phyloP scores from a whole-genome alignment of 441 rosid genomes.

The Mallotus japonicus region DNA sequence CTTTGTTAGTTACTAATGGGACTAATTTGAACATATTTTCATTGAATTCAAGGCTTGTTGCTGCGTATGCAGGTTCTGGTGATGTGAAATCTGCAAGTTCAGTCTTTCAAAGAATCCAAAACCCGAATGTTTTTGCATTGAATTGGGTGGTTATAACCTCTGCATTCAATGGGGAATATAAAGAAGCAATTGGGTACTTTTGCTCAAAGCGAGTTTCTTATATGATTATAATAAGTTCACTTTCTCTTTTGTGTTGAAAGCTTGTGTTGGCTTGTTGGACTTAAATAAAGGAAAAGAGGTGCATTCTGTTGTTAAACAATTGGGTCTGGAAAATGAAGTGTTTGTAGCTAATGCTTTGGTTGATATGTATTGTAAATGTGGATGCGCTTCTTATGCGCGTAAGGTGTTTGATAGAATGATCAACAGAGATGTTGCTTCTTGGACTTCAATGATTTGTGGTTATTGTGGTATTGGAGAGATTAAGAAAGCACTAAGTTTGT shows the following conservation, averaged over 20 bases:
- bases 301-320: slow-evolving; percentile 28
- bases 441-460: slow-evolving; percentile 54
- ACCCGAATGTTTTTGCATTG: slow-evolving; percentile 12
- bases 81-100: slow-evolving; percentile 30
- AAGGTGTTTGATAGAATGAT: slow-evolving; percentile 41
- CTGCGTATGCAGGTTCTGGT: slow-evolving; percentile 35
- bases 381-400: slow-evolving; percentile 23
- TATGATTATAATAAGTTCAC: not conserved
- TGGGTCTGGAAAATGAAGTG: slow-evolving; percentile 31
- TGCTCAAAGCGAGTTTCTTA: slow-evolving; percentile 24
- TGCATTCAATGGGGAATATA: slow-evolving; percentile 36
- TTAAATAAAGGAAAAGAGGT: slow-evolving; percentile 42
- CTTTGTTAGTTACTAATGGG: no score
- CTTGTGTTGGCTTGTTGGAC: slow-evolving; percentile 44
- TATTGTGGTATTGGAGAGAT: slow-evolving; percentile 34
- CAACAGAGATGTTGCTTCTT: slow-evolving; percentile 36
- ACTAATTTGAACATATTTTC: no score
- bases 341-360: slow-evolving; percentile 37
- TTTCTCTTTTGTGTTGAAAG: slow-evolving; percentile 36
- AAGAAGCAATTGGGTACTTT: no score
- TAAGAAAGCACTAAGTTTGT: slow-evolving; percentile 21
- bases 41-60: slow-evolving; percentile 28
- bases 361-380: slow-evolving; percentile 23
- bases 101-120: slow-evolving; percentile 31
- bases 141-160: slow-evolving; percentile 40